Evolutionary conservation across 1,284 basidiomycete species (phyloP), one percentile per base, ranked within the genome.

Genomic region (Rhizoctonia solani): DNA sequence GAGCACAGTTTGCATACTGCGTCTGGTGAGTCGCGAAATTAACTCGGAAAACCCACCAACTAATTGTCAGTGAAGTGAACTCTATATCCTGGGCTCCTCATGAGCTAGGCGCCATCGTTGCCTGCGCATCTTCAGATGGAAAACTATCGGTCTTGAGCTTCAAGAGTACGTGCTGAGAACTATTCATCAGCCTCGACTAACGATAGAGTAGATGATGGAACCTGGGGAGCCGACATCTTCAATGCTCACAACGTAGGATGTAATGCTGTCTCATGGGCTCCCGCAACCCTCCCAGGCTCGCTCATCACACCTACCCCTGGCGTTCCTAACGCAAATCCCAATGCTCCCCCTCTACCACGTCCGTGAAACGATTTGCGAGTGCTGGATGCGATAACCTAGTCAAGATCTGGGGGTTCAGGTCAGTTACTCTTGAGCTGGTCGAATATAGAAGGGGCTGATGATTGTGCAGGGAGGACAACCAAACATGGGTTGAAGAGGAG

Each of bases 21-120:
- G 1, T 97, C 93, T 70, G 94, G 93, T 94, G 72, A 71, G 81
- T 77, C n/a, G 4, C 14, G 23, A n/a, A 3, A 0, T 50, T 16
- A 6, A 39, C 1, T 23, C 23, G 29, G 1, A 21, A 23, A 49
- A 25, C 37, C 9, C 8, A 39, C 9, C 37, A 8, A 8, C 16
- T 39, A 16, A 39, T 16, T 8, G 9, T 8, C 8, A 39, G 16
- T 44, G 8, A 70, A 93, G 96, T 98, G 68, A 99, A 99, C 79
- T 95, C 95, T 0, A 92, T 99, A 41, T 93, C 94, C 0, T 99
- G 97, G 96, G 95, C 96, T 34, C 95, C 97, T 0, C 94, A 97
- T 73, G 96, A 98, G 76, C 86, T 98, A 13, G 96, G 97, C 63
- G 93, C 97, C 0, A 95, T 98, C 72, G 84, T 99, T 50, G 95